Evolutionary conservation across 306 rosid species (phyloP).

Genomic region (Arachis stenosperma): DNA sequence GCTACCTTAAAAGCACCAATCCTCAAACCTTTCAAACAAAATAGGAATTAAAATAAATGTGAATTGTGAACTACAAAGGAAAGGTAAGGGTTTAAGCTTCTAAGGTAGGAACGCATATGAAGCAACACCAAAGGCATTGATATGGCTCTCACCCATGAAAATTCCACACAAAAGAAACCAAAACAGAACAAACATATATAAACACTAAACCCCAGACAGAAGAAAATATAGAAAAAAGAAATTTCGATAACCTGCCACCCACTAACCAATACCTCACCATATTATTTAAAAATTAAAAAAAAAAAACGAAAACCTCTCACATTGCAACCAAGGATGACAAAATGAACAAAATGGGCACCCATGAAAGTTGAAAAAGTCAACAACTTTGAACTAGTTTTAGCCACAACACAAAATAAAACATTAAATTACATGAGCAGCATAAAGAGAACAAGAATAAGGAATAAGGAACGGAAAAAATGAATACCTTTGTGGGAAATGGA

Average conservation of each 20-base stretch:
- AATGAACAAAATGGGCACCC: constrained; percentile 34
- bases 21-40: constrained; percentile 24
- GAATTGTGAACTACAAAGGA: constrained; percentile 6
- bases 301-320: not conserved
- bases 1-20: constrained; percentile 30
- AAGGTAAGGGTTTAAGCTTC: not conserved
- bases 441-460: not conserved
- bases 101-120: constrained; percentile 2
- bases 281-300: not conserved
- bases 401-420: constrained; percentile 12
- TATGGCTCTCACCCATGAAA: constrained; percentile 23
- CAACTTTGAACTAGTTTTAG: constrained; percentile 28
- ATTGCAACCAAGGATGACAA: constrained; percentile 31
- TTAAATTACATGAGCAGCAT: not conserved
- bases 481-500: constrained; percentile 55
- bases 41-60: not conserved
- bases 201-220: constrained; percentile 26
- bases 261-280: constrained; percentile 18
- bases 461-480: constrained; percentile 2
- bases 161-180: not conserved
- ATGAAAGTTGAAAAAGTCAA: constrained; percentile 40
- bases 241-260: not conserved
- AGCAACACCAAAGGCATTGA: constrained; percentile 13
- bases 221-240: constrained; percentile 3
- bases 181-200: constrained; percentile 22